phyloP scores from a whole-genome alignment of 805 yeast species.

The Brettanomyces nanus region DNA sequence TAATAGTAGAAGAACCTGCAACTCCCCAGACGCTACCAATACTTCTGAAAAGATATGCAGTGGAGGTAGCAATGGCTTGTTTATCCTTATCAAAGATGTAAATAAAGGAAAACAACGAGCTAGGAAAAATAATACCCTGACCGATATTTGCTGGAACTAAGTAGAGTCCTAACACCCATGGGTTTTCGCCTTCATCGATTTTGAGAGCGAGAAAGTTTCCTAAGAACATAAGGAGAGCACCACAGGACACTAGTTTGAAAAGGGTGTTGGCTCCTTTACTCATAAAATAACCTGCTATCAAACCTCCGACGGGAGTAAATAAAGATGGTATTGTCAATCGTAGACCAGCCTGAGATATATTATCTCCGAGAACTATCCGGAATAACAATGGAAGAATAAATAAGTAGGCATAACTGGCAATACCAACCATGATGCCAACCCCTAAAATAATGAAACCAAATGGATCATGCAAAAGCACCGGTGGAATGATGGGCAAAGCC shows the following conservation, averaged over 20 bases:
- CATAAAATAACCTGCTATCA: slow-evolving; percentile 32
- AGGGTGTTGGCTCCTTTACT: slow-evolving; percentile 22
- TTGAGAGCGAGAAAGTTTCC: slow-evolving; percentile 28
- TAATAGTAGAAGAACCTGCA: slow-evolving; percentile 17
- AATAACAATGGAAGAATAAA: slow-evolving; percentile 35
- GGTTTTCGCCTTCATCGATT: slow-evolving; percentile 16
- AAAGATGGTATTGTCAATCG: slow-evolving; percentile 33
- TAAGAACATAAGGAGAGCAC: slow-evolving; percentile 27
- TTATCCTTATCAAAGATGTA: slow-evolving; percentile 24
- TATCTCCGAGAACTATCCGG: slow-evolving; percentile 33
- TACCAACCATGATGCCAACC: slow-evolving; percentile 30
- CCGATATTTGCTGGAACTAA: slow-evolving; percentile 31
- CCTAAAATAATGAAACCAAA: slow-evolving; percentile 21
- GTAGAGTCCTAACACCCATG: slow-evolving; percentile 22
- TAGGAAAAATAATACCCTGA: slow-evolving; percentile 32
- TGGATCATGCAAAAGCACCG: slow-evolving; percentile 17
- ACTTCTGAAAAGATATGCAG: slow-evolving; percentile 30
- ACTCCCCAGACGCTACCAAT: slow-evolving; percentile 36
- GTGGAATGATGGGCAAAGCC: slow-evolving; percentile 28
- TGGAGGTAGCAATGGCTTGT: slow-evolving; percentile 34
- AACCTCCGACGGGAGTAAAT: slow-evolving; percentile 35
- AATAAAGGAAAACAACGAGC: slow-evolving; percentile 29
- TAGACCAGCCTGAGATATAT: slow-evolving; percentile 33
- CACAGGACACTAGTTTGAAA: slow-evolving; percentile 23
- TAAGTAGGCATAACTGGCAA: slow-evolving; percentile 32